Conservation (phyloP, 257 asterid species). For the Avicennia marina region DNA sequence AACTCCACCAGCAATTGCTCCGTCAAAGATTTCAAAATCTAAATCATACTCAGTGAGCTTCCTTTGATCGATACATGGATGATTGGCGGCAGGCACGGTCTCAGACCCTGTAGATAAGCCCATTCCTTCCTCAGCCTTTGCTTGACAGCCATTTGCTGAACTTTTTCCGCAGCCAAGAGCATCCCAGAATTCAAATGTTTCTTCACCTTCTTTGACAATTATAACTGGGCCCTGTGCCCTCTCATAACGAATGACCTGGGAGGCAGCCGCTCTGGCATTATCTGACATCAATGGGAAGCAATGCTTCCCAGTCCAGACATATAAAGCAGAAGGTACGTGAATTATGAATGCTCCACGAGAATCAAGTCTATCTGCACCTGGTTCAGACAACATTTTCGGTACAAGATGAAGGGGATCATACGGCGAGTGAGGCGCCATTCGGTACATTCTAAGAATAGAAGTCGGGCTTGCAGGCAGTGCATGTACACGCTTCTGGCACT, state of each 20-base stretch:
- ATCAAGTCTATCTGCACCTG: slow-evolving; percentile 50
- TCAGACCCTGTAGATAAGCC: slow-evolving; percentile 8
- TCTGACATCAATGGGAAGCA: slow-evolving; percentile 67
- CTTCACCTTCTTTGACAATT: slow-evolving; percentile 62
- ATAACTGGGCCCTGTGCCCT: slow-evolving; percentile 57
- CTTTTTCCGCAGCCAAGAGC: slow-evolving; percentile 52
- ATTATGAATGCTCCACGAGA: slow-evolving; percentile 91
- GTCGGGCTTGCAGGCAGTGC: slow-evolving; percentile 72
- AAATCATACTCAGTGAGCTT: slow-evolving; percentile 43
- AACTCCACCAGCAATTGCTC: slow-evolving; percentile 61
- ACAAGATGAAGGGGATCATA: slow-evolving; percentile 75
- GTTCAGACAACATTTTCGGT: slow-evolving; percentile 48
- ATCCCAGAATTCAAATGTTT: slow-evolving; percentile 73
- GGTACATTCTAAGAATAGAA: slow-evolving; percentile 61
- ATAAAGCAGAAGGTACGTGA: slow-evolving; percentile 73
- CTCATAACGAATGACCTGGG: slow-evolving; percentile 77
- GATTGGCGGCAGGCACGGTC: not conserved
- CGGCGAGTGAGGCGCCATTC: slow-evolving; percentile 74
- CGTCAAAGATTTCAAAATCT: slow-evolving; percentile 58
- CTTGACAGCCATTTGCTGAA: slow-evolving; percentile 22
- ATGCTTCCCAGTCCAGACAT: slow-evolving; percentile 72
- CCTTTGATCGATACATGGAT: slow-evolving; percentile 25
- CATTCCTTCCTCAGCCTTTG: slow-evolving; percentile 14
- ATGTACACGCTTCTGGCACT: slow-evolving; percentile 70
- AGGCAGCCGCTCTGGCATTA: slow-evolving; percentile 67